Percentiles rank a stretch among this genome's conserved stretches.
phyloP scores from a whole-genome alignment of 116 monocot genomes.

The Cymodocea nodosa region DNA sequence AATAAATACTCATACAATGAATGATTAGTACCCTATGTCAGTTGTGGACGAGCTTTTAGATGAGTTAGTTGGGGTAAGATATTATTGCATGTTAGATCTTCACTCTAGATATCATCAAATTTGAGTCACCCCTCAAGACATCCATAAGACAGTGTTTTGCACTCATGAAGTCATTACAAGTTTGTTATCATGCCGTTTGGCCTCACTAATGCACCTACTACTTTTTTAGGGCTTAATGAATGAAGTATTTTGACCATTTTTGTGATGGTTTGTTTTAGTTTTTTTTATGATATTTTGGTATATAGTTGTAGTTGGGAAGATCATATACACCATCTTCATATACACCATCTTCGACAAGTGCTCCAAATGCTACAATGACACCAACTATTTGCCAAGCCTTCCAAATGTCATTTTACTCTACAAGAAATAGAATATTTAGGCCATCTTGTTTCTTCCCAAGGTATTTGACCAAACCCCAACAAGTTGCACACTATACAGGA shows the following conservation, averaged over 20 bases:
- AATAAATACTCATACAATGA: not conserved
- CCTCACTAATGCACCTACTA: conserved; percentile 4
- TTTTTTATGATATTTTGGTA: conserved; percentile 6
- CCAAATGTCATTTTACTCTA: no score
- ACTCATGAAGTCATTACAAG: conserved; percentile 4
- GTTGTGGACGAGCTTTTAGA: conserved; percentile 1
- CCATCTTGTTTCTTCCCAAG: no score
- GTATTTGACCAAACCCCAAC: no score
- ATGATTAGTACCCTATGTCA: not conserved
- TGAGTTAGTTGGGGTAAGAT: not conserved
- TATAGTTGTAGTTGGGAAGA: not conserved
- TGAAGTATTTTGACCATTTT: not conserved
- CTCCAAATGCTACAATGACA: no score
- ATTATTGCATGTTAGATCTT: conserved; percentile 3
- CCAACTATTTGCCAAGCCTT: no score
- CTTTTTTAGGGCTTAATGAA: conserved; percentile 2
- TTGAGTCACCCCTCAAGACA: not conserved
- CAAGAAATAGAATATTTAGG: no score
- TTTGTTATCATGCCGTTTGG: conserved; percentile 8
- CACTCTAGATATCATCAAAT: conserved; percentile 2
- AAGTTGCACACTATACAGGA: no score
- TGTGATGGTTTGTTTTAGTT: not conserved
- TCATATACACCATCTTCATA: no score
- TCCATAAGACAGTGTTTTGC: not conserved
- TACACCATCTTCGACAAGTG: no score